A percentile compares a stretch with the other conserved stretches of the same genome.
Conservation (phyloP, 2,329 filamentous ascomycete species). For the Neobulgaria alba region DNA sequence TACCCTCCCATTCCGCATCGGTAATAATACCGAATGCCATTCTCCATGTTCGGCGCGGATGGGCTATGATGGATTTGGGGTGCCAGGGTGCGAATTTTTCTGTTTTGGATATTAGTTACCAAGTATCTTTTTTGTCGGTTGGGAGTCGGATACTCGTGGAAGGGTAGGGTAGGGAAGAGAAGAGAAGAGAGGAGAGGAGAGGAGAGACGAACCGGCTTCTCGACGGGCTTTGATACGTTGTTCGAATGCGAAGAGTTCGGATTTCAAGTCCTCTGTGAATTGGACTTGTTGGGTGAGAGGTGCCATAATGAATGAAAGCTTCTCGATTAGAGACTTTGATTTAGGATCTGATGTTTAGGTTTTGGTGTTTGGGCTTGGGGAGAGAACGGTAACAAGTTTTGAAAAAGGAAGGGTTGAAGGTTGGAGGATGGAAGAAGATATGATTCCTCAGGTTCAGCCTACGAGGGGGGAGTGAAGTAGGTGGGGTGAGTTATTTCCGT, state of each 20-base stretch:
- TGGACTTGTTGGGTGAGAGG: background rate
- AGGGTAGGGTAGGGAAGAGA: background rate
- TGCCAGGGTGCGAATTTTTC: slow-evolving; percentile 12
- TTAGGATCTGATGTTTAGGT: background rate
- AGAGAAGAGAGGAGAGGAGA: background rate
- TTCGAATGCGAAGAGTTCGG: slow-evolving; percentile 3
- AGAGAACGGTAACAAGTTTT: background rate
- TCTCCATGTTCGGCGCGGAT: slow-evolving; percentile 6
- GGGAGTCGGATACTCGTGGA: background rate
- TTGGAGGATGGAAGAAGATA: too few species aligned
- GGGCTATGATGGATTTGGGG: slow-evolving; percentile 4
- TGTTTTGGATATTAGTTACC: background rate
- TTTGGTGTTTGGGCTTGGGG: background rate
- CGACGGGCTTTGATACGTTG: background rate
- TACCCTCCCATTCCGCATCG: slow-evolving; percentile 6
- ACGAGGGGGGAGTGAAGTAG: too few species aligned
- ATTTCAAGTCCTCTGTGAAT: background rate
- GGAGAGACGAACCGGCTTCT: background rate
- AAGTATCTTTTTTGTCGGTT: background rate
- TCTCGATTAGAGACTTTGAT: background rate
- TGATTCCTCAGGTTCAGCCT: too few species aligned
- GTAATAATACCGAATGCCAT: slow-evolving; percentile 8
- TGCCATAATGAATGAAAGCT: background rate
- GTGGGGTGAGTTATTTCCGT: too few species aligned
- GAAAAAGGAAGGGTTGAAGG: too few species aligned